Base-by-base conservation (phyloP, 495 filamentous ascomycete species). In the Entonaema liquescens region DNA sequence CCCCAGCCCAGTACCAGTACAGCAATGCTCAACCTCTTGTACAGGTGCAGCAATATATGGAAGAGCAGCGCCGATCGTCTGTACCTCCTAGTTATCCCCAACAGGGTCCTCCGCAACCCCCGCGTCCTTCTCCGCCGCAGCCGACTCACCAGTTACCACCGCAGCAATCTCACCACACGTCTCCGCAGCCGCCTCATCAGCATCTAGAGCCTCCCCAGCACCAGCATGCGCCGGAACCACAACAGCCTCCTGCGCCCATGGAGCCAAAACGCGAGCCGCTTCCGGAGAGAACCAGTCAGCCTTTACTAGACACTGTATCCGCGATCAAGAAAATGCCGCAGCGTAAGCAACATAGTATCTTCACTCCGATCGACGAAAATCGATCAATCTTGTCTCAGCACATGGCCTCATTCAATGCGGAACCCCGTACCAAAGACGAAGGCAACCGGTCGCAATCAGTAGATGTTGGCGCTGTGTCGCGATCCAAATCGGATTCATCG, bases 341-440 rank as follows among this genome's bases (percentile, higher is more conserved):
- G 49, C 81, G 82, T 19, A 94, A 95, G 78, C 91, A 91, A 7
- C 90, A 93, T 62, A 97, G 94, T 78, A 98, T 98, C 59, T 98
- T 97, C 73, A 99, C 95, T 1, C 95, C 95, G 1, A 97, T 98
- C 62, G 95, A 97, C 71, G 95, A 97, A 75, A 92, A 90, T 64
- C 88, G 92, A 50, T 98, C 95, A 5, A 89, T 97, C 68, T 83
- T 98, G 23, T 92, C 92, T 13, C 91, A 93, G 60, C 93, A 97
- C 79, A 91, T 95, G 76, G 93, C 92, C 42, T 78, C 82, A 8
- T 80, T 87, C 71, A 70, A 84, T 70, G 59, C 81, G 26, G 76
- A 85, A 28, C 63, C 76, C 40, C 82, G 83, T 75, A 69, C 84
- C 65, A 65, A 85, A 68, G 72, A 88, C 76, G 36, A 73, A 59